phyloP scores from a whole-genome alignment of 805 yeast species.

The Brettanomyces sp. region DNA sequence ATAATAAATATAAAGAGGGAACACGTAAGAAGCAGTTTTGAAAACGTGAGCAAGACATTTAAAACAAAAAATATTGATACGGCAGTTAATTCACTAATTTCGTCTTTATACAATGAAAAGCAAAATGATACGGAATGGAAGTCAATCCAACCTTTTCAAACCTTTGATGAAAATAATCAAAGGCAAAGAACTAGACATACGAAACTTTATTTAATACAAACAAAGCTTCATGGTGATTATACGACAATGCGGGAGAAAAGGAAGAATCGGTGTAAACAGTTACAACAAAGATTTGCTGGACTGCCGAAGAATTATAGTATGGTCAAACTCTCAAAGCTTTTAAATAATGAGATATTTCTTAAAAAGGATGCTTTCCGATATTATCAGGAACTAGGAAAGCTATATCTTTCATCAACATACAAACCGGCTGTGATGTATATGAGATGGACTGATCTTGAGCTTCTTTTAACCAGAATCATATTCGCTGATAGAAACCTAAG shows the following conservation, averaged over 20 bases:
- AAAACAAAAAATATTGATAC: too few species aligned
- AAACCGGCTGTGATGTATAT: neutral
- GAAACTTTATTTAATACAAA: neutral
- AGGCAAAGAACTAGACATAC: neutral
- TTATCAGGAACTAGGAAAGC: neutral
- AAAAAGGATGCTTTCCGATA: neutral
- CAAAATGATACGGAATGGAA: neutral
- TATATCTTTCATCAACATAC: neutral
- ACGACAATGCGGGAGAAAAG: neutral
- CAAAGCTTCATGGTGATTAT: neutral
- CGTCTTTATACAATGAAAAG: neutral
- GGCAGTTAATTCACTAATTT: neutral
- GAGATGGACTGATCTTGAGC: neutral
- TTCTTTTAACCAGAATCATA: neutral
- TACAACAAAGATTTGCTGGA: neutral
- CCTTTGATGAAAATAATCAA: neutral
- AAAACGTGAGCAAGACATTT: too few species aligned
- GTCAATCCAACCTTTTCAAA: neutral
- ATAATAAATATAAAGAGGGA: too few species aligned
- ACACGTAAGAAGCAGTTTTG: neutral
- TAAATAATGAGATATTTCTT: neutral
- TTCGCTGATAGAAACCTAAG: neutral
- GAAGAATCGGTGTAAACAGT: neutral
- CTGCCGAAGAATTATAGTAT: neutral
- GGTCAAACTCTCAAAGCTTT: neutral